Evolutionary conservation across 768 basidiomycete species (phyloP), one percentile per base, ranked within the genome.

Genomic region (Podaxis rugospora): DNA sequence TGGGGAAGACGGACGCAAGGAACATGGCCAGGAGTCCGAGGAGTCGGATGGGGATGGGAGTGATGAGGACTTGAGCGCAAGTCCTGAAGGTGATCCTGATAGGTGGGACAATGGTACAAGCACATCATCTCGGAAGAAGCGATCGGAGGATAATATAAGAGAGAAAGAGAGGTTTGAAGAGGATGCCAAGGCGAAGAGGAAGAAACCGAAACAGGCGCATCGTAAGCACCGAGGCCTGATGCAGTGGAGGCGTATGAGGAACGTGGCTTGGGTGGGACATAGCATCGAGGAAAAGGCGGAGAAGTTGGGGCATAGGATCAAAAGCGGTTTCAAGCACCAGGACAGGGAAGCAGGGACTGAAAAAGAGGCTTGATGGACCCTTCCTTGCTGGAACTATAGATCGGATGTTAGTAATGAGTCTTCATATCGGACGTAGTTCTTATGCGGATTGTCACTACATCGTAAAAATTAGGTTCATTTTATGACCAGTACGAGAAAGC

Each of bases 201-300:
- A 47, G 28, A 32, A 16, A 28, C 44, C 56, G 11, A 72, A 72
- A 42, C 76, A 80, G 65, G 67, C 82, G 61, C 79, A 81, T 65
- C 69, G 76, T 51, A 80, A 84, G 65, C 81, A 89, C 66, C 79
- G 83, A 4, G 86, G 87, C 1, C 69, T 89, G 51, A 85, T 87
- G 83, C 86, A 87, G 69, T 80, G 80, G 71, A 80, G 81, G 63
- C 78, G 77, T 5, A 77, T 76, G 57, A 74, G 87, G 57, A 86
- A 85, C 16, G 74, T 84, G 27, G 79, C 78, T 50, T 85, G 83
- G 80, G 66, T 84, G 49, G 83, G 81, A 59, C 79, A 80, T 64
- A 79, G 77, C 37, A 68, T 84, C 1, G 80, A 83, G 63, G 73
- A 78, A 13, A 74, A 75, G 44, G 75, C 72, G 5, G 75, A 72